phyloP scores from a whole-genome alignment of 331 rosid species.

The Pyracantha coccinea region DNA sequence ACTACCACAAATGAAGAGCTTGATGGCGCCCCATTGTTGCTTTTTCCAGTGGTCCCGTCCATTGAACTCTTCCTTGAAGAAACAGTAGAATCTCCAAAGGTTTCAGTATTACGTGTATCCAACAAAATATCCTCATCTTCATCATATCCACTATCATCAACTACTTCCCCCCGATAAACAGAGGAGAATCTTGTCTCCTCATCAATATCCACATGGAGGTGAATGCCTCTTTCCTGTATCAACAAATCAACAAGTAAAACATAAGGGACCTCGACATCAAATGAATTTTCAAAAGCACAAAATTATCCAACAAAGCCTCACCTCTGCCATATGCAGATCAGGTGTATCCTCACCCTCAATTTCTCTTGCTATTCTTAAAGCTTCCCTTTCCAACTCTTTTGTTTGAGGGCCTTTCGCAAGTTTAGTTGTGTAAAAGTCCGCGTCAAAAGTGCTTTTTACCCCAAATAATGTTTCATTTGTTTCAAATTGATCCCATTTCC shows the following conservation, averaged over 20 bases:
- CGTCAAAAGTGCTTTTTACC: conserved; percentile 82
- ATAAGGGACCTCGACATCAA: background rate
- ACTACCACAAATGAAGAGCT: conserved; percentile 48
- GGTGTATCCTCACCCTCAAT: conserved; percentile 92
- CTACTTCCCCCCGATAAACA: conserved; percentile 60
- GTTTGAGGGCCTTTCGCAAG: conserved; percentile 77
- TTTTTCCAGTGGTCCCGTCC: conserved; percentile 41
- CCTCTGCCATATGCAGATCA: conserved; percentile 96
- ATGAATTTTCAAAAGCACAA: background rate
- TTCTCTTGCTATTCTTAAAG: conserved; percentile 79
- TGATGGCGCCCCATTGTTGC: conserved; percentile 37
- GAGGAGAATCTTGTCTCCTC: conserved; percentile 94
- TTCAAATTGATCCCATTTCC: conserved; percentile 96
- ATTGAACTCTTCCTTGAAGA: conserved; percentile 25
- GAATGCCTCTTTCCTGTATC: conserved; percentile 80
- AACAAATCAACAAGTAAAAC: conserved; percentile 10
- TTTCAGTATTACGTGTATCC: conserved; percentile 64
- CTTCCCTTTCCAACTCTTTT: conserved; percentile 74
- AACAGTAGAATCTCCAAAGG: conserved; percentile 54
- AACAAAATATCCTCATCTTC: conserved; percentile 49
- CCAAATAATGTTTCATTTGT: conserved; percentile 80
- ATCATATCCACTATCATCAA: conserved; percentile 63
- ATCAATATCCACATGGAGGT: conserved; percentile 53
- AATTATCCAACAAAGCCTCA: conserved; percentile 25
- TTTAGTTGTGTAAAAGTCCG: conserved; percentile 86